Base-by-base conservation (phyloP, 345 rosid genomes). In the Eucalyptus camaldulensis region DNA sequence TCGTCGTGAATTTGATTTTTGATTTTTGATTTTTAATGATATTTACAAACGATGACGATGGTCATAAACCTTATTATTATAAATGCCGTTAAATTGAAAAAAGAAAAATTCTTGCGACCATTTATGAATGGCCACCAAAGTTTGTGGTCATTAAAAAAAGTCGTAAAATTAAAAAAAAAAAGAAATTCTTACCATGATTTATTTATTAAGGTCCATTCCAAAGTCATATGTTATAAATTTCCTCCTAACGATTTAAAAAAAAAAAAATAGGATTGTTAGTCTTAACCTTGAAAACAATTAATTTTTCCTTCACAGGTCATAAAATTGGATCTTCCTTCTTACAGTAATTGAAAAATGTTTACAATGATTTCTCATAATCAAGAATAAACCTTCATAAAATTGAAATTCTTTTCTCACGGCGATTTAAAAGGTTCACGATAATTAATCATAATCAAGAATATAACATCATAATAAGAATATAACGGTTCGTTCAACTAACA, bases 281-380 rank as follows among this genome's bases (percentile, higher is more conserved):
- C 85, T 40, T 40, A 21, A 33, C 13, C 44, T 69, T 1, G 0
- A 33, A 69, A 33, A 17, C 2, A 33, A 62, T 3, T 65, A 29
- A 15, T 65, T 14, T 13, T n/a, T 15, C 2, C 16, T n/a, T n/a
- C 37, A 2, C 0, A 0, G 6, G 2, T 2, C 0, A 0, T 37
- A 21, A 76, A 37, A 37, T 37, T 76, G 15, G 21, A 37, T 21
- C 21, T 76, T 76, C 22, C 4, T 37, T 37, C 4, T 15, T 3
- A 76, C 2, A 5, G 3, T 0, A 1, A 33, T 33, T 37, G 21
- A 37, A 5, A 40, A 76, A 72, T 4, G 8, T 10, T 72, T 72
- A 19, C 3, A 13, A 11, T 72, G 45, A 37, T 37, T 72, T 12
- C 4, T 72, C 13, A 3, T 31, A 14, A 4, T 19, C 40, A 67